phyloP scores from a whole-genome alignment of 768 basidiomycete genomes.

The Cubamyces sp. region DNA sequence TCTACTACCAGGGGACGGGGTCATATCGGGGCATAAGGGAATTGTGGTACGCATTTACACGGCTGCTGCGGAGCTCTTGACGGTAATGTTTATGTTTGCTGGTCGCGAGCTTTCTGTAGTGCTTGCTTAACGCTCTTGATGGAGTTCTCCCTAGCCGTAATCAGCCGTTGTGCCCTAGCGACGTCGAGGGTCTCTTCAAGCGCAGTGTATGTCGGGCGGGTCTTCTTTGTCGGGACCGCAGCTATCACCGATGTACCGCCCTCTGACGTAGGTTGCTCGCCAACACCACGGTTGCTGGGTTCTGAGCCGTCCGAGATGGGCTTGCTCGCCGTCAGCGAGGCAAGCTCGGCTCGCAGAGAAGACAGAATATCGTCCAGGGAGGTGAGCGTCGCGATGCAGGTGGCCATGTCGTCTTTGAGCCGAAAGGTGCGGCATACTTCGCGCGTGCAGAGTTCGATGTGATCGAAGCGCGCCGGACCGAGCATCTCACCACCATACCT shows the following conservation, averaged over 20 bases:
- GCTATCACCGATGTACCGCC: not conserved
- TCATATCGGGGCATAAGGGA: too few species aligned
- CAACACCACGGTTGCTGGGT: not conserved
- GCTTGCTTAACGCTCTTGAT: slow-evolving; percentile 63
- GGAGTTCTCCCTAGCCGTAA: slow-evolving; percentile 70
- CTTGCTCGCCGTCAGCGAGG: slow-evolving; percentile 26
- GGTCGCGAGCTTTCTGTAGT: slow-evolving; percentile 42
- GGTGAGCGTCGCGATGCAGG: slow-evolving; percentile 56
- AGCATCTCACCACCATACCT: slow-evolving; percentile 86
- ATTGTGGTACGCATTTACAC: too few species aligned
- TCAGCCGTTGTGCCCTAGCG: slow-evolving; percentile 64
- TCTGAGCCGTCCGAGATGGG: not conserved
- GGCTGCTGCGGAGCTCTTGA: too few species aligned
- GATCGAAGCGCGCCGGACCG: slow-evolving; percentile 73
- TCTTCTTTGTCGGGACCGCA: slow-evolving; percentile 6
- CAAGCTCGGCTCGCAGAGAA: slow-evolving; percentile 56
- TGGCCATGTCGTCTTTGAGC: slow-evolving; percentile 67
- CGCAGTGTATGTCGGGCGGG: slow-evolving; percentile 48
- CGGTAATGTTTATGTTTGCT: too few species aligned
- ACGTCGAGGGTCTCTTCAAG: slow-evolving; percentile 51
- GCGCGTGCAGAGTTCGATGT: slow-evolving; percentile 74
- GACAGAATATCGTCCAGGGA: slow-evolving; percentile 65
- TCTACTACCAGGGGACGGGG: too few species aligned
- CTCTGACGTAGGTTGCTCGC: not conserved
- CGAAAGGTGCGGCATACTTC: slow-evolving; percentile 77